Percentiles rank a stretch among this genome's conserved stretches.
These are phyloP conservation scores for Phaffia rhodozyma DNA, from an alignment of 1,284 basidiomycete genomes.

Conservation along the genomic window DNA sequence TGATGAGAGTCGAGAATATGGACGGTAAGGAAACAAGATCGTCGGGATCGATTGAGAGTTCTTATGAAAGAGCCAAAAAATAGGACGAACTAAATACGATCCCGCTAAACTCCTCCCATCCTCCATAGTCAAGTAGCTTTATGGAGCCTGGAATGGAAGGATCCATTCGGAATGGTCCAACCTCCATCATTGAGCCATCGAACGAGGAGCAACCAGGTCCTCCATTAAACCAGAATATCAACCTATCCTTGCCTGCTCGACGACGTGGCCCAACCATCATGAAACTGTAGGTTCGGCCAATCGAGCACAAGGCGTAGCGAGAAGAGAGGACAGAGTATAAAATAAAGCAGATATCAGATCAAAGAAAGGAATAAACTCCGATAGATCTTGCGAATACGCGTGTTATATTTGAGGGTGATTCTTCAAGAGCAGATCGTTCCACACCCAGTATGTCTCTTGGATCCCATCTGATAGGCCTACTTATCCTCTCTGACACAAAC, in stretches of 20 bases:
- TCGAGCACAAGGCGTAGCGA: slow-evolving; percentile 36
- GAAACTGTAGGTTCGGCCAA: slow-evolving; percentile 44
- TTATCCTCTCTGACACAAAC: background rate
- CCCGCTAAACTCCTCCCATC: slow-evolving; percentile 98
- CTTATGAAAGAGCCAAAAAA: slow-evolving; percentile 43
- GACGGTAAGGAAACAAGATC: background rate
- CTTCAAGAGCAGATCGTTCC: too few relatives aligned
- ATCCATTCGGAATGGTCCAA: slow-evolving; percentile 80
- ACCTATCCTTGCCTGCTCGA: slow-evolving; percentile 69
- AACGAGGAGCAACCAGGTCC: slow-evolving; percentile 91
- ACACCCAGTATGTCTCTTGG: too few relatives aligned
- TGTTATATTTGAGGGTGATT: too few relatives aligned
- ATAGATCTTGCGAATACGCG: too few relatives aligned
- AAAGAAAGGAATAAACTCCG: too few relatives aligned
- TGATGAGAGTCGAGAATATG: background rate
- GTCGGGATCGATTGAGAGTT: slow-evolving; percentile 58
- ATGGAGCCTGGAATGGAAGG: slow-evolving; percentile 40
- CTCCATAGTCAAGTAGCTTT: slow-evolving; percentile 59
- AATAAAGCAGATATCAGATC: too few relatives aligned
- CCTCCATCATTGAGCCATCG: slow-evolving; percentile 95
- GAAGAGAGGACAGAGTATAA: background rate
- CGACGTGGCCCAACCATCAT: slow-evolving; percentile 79
- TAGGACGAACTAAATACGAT: slow-evolving; percentile 68
- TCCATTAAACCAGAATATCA: slow-evolving; percentile 92
- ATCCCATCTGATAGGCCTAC: background rate